Conservation (phyloP, 768 basidiomycete species). For the Cystofilobasidium bisporidii region DNA sequence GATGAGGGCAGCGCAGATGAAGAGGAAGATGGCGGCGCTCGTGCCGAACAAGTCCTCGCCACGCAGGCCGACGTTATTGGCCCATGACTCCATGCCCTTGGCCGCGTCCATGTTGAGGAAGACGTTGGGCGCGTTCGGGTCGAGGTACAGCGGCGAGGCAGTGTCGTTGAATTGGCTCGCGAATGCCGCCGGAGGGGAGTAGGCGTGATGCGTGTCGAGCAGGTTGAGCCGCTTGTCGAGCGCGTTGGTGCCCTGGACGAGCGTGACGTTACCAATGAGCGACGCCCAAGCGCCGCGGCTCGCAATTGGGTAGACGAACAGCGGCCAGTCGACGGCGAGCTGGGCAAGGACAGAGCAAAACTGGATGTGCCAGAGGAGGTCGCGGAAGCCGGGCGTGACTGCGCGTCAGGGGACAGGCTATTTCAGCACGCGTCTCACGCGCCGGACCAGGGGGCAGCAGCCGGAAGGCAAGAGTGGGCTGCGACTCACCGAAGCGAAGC, state of each 20-base stretch:
- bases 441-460: too few relatives aligned
- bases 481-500: slow-evolving; percentile 75
- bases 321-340: slow-evolving; percentile 94
- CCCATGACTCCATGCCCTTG: slow-evolving; percentile 71
- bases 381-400: slow-evolving; percentile 87
- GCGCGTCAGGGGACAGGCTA: too few relatives aligned
- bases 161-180: slow-evolving; percentile 61
- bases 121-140: slow-evolving; percentile 57
- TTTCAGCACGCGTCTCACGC: too few relatives aligned
- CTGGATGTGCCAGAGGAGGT: slow-evolving; percentile 86
- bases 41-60: slow-evolving; percentile 72
- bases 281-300: slow-evolving; percentile 83
- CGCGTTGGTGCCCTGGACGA: slow-evolving; percentile 47
- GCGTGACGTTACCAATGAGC: slow-evolving; percentile 53
- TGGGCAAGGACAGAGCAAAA: slow-evolving; percentile 68
- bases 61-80: slow-evolving; percentile 69
- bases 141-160: slow-evolving; percentile 66
- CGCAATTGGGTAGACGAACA: slow-evolving; percentile 67
- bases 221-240: slow-evolving; percentile 57
- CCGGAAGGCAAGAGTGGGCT: too few relatives aligned
- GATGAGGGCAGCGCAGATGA: slow-evolving; percentile 63
- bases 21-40: slow-evolving; percentile 72
- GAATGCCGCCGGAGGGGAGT: slow-evolving; percentile 60
- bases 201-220: slow-evolving; percentile 58
- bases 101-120: slow-evolving; percentile 61